Evolutionary conservation across 1,284 basidiomycete species (phyloP), one percentile per base, ranked within the genome.

Genomic region (Mycosarcoma maydis): DNA sequence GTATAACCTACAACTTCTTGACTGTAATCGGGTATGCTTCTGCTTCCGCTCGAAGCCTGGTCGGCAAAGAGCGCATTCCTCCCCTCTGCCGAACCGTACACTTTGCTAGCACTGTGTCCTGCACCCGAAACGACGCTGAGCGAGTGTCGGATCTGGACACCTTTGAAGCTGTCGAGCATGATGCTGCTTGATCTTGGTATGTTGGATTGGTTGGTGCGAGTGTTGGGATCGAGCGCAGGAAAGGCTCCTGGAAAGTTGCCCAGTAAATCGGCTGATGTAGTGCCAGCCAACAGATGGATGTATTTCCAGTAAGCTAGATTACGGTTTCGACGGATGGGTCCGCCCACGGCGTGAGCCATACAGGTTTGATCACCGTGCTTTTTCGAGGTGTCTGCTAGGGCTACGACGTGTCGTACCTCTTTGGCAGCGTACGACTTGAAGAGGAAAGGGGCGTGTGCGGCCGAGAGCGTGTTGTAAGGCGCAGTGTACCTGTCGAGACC

Each of bases 231-330:
- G 4, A 77, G 38, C 5, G 48, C 38, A 1, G 67, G 59, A 54
- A 77, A 77, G 20, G 49, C 49, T 10, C 75, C 75, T 0, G 74
- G 74, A 20, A 72, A 75, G 16, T 46, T 42, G 1, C 24, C 36
- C 6, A 66, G 36, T 17, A 42, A 22, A 11, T 47, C 32, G 3
- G 45, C 36, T 8, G 51, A 27, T 10, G 38, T 19, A 7, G 26
- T 48, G 10, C 65, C 62, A 2, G 59, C 54, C 17, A 78, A 50
- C 8, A 73, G 46, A 30, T 78, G 57, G 39, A 77, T 54, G 45
- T 78, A 78, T 43, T 76, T 76, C 76, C 75, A 78, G 41, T 73
- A 78, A 6, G 72, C 70, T 14, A 72, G 27, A 27, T 36, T 60
- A 6, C 77, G 68, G 23, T 62, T 52, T 8, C 62, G 24, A 0